Conservation (phyloP, 2,329 filamentous ascomycete genomes). For the Hirsutella rhossiliensis region DNA sequence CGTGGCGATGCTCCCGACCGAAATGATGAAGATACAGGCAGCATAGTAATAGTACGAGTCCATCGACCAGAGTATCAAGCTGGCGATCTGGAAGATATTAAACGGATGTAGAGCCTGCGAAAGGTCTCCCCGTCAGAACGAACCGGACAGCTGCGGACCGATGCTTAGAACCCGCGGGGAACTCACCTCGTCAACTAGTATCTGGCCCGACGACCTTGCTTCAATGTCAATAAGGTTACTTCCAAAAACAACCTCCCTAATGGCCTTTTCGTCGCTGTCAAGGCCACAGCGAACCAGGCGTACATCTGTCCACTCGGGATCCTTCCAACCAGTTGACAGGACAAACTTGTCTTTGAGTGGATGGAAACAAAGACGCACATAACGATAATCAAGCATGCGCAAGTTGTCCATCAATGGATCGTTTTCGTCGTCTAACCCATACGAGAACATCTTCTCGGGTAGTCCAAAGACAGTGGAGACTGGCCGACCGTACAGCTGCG, state of each 20-base stretch:
- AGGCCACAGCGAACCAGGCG: constrained; percentile 65
- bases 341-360: constrained; percentile 81
- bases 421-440: constrained; percentile 45
- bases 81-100: constrained; percentile 95
- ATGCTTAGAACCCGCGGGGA: not conserved
- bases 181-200: constrained; percentile 75
- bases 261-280: constrained; percentile 76
- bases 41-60: constrained; percentile 99
- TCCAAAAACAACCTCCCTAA: constrained; percentile 78
- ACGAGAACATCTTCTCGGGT: constrained; percentile 45
- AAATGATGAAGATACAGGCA: constrained; percentile 87
- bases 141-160: no score
- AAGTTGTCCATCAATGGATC: constrained; percentile 68
- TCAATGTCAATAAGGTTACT: constrained; percentile 86
- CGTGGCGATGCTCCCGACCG: constrained; percentile 78
- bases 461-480: constrained; percentile 56
- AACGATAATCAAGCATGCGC: constrained; percentile 78
- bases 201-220: constrained; percentile 70
- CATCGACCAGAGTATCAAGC: constrained; percentile 84
- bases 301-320: constrained; percentile 76
- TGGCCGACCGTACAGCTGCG: constrained; percentile 38
- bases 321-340: constrained; percentile 83
- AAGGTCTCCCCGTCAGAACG: not conserved
- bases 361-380: constrained; percentile 87
- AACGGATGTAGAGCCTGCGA: constrained; percentile 82